phyloP scores from a whole-genome alignment of 75 land plant species.

The Azolla pinnata region DNA sequence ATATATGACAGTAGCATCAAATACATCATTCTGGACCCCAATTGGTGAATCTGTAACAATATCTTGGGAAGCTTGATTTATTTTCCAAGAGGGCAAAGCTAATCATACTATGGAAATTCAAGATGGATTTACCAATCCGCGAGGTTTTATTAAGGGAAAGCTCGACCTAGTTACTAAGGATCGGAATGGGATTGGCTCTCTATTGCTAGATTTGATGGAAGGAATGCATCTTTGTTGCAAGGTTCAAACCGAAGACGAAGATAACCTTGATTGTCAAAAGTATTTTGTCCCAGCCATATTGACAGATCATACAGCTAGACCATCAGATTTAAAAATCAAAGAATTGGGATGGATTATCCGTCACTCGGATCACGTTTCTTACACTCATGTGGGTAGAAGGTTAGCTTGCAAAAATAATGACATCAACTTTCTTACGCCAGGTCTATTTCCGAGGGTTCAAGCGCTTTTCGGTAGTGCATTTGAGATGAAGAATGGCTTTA shows the following conservation, averaged over 20 bases:
- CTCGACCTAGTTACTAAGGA: neutral
- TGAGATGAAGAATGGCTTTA: too few relatives aligned
- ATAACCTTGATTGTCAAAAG: too few relatives aligned
- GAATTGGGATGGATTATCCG: too few relatives aligned
- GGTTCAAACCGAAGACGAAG: too few relatives aligned
- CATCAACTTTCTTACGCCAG: neutral
- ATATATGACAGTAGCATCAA: neutral
- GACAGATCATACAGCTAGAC: too few relatives aligned
- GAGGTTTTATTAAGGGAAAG: neutral
- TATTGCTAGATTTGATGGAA: neutral
- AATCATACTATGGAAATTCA: neutral
- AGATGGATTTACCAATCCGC: neutral
- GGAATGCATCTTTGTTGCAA: conserved; percentile 1
- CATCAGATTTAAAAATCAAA: too few relatives aligned
- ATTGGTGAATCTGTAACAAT: neutral
- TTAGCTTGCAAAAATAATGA: neutral
- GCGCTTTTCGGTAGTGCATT: too few relatives aligned
- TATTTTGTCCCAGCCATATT: too few relatives aligned
- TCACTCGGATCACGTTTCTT: too few relatives aligned
- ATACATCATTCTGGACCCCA: neutral
- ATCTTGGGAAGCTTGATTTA: neutral
- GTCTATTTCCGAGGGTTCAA: neutral
- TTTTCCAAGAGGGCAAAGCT: neutral
- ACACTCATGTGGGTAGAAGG: neutral
- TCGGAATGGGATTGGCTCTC: neutral